These are phyloP conservation scores for Fusarium bactridioides DNA, from an alignment of 2,329 filamentous ascomycete genomes.

Conservation along the genomic window DNA sequence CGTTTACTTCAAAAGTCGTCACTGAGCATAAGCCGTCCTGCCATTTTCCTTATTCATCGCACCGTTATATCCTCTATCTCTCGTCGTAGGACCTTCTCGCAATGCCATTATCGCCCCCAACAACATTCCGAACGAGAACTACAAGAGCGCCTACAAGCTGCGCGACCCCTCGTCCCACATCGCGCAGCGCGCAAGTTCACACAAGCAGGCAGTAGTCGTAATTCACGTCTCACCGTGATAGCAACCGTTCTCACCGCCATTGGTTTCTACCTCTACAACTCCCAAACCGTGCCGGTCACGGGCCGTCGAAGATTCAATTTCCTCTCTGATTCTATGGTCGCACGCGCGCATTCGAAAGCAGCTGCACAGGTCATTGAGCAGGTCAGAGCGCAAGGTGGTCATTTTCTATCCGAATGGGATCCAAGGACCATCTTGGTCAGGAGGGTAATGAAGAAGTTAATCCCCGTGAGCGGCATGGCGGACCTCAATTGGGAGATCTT, in stretches of 20 bases:
- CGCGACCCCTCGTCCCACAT: slow-evolving; percentile 46
- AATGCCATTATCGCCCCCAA: slow-evolving; percentile 25
- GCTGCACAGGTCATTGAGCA: slow-evolving; percentile 58
- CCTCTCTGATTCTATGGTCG: slow-evolving; percentile 64
- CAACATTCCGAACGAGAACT: slow-evolving; percentile 35
- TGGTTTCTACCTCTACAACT: slow-evolving; percentile 71
- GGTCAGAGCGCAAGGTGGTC: slow-evolving; percentile 58
- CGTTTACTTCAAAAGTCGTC: slow-evolving; percentile 25
- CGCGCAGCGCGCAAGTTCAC: slow-evolving; percentile 38
- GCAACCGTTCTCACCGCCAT: slow-evolving; percentile 54
- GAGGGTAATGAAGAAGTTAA: slow-evolving; percentile 70
- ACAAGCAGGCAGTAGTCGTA: slow-evolving; percentile 41
- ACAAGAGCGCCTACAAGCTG: slow-evolving; percentile 36
- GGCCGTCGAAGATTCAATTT: slow-evolving; percentile 77
- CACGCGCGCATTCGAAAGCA: slow-evolving; percentile 46
- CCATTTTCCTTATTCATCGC: slow-evolving; percentile 5
- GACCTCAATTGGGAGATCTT: slow-evolving; percentile 73
- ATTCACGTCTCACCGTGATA: slow-evolving; percentile 49
- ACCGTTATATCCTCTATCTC: slow-evolving; percentile 2
- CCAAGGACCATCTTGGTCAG: slow-evolving; percentile 64
- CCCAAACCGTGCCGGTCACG: slow-evolving; percentile 77
- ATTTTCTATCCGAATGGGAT: slow-evolving; percentile 68
- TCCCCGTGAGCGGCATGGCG: slow-evolving; percentile 70
- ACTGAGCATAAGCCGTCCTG: background rate
- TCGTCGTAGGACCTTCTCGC: slow-evolving; percentile 35